Base-by-base conservation (phyloP, 257 asterid species). In the Linderniella brevidens region DNA sequence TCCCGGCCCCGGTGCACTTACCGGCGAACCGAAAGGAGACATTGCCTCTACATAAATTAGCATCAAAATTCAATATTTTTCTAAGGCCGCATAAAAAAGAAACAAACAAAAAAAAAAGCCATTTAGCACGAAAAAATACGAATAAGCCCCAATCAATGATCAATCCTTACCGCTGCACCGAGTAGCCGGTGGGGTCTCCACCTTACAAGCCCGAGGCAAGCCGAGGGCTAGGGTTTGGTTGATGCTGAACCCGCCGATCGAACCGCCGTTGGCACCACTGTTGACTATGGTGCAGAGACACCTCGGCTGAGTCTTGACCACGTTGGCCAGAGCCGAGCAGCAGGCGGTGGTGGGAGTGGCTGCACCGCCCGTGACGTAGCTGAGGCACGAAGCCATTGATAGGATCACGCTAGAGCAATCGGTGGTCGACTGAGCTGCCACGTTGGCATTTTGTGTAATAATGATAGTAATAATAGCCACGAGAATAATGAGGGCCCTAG, bases 301-400 rank as follows among this genome's bases (percentile, higher is more conserved):
- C 37, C 65, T 53, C 0, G 92, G 92, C 40, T 82, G 76, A 8
- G 80, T 69, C 62, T 65, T 59, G 14, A 78, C 80, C 4, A 78
- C 86, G 17, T 60, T 72, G 0, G 69, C 75, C 0, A 82, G 70
- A 8, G 80, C 46, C 0, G 83, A 17, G 70, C 93, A 82, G 48
- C 93, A 82, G 0, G 75, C 59, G 5, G 73, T 1, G 1, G 80
- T 48, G 0, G 93, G 93, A 4, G 67, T 39, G 51, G 64, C 4
- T 11, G 79, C 55, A 8, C 64, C 58, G 7, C 83, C 93, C 9
- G 80, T 52, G n/a, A 82, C 80, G 14, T 70, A 82, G 50, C 53
- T 68, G 48, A 82, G 83, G 61, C 93, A 82, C 1, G 93, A 63
- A 0, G 83, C 68, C 93, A 82, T 78, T 54, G 72, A 35, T 13